Evolutionary conservation across 1,139 yeast species (phyloP).

Genomic region (Yamadazyma dendronema): DNA sequence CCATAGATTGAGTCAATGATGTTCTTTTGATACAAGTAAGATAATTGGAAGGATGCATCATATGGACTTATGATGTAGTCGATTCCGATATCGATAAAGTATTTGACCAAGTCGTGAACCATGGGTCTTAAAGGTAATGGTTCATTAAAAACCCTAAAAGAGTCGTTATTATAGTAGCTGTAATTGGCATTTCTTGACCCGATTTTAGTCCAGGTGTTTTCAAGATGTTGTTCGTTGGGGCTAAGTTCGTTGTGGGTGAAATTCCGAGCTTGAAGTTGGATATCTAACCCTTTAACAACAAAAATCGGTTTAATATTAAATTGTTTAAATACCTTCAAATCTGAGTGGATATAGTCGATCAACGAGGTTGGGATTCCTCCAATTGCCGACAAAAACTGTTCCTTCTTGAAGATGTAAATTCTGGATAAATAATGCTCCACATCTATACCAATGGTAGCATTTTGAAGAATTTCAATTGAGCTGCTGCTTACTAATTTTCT

Average conservation of each 20-base stretch:
- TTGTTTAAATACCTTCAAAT: constrained; percentile 59
- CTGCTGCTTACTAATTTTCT: constrained; percentile 60
- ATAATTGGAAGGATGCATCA: constrained; percentile 76
- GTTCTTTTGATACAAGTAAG: constrained; percentile 58
- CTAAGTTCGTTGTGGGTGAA: constrained; percentile 40
- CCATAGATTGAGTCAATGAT: constrained; percentile 79
- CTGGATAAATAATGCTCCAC: constrained; percentile 74
- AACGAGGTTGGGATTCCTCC: constrained; percentile 81
- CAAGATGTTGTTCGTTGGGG: constrained; percentile 45
- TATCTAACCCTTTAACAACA: constrained; percentile 61
- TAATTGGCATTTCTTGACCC: constrained; percentile 23
- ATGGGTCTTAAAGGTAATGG: constrained; percentile 50
- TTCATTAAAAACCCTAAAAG: constrained; percentile 46
- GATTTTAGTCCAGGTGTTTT: constrained; percentile 46
- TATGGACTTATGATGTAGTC: constrained; percentile 83
- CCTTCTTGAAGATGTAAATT: constrained; percentile 61
- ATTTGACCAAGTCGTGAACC: constrained; percentile 54
- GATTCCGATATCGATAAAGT: constrained; percentile 55
- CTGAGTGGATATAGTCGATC: constrained; percentile 56
- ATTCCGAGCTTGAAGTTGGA: constrained; percentile 31
- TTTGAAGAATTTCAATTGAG: constrained; percentile 64
- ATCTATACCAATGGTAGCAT: constrained; percentile 79
- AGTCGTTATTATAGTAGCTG: constrained; percentile 30
- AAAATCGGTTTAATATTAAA: constrained; percentile 72
- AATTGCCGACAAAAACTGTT: constrained; percentile 71